Evolutionary conservation across 331 rosid species (phyloP), one percentile per base, ranked within the genome.

Genomic region (Pyrus hybrid): DNA sequence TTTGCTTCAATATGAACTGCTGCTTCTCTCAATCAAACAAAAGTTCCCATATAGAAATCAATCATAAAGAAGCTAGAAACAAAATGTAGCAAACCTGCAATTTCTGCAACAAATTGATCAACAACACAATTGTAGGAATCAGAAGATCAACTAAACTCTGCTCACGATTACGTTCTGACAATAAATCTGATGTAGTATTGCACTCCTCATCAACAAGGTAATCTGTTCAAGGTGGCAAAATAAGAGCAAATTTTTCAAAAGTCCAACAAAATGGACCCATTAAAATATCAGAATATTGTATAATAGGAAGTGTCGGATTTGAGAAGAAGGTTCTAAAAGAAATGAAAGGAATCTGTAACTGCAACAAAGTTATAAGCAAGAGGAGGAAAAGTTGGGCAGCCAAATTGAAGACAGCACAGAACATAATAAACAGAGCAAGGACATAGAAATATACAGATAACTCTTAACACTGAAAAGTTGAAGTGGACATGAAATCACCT

Each of bases 131-230:
- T 49, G 92, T 84, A 75, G 99, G 97, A 75, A 95, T 91, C 88
- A 95, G 80, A 66, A 95, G 97, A 90, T 95, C 97, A 83, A 95
- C 88, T 56, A 92, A 71, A 79, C 90, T 85, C 83, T 89, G 91
- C 78, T 95, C 99, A 73, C 96, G 93, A 80, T 86, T 86, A 72
- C 96, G 99, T 80, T 95, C 99, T 83, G 85, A 64, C 12, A 92
- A 89, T 73, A 95, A 84, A 83, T 95, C 99, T 80, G 97, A 90
- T 9, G 99, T 89, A 76, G 93, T 78, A 81, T 92, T 95, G 91
- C 97, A 89, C 73, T 95, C 96, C 88, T 95, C 99, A 18, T 95
- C 99, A 63, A 95, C 99, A 53, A 95, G 99, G 84, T 95, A 92
- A 84, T 92, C 99, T 95, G 89, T 84, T 72, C 70, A 80, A 85